Conservation (phyloP, 2,329 filamentous ascomycete species). For the Neurospora sp. region DNA sequence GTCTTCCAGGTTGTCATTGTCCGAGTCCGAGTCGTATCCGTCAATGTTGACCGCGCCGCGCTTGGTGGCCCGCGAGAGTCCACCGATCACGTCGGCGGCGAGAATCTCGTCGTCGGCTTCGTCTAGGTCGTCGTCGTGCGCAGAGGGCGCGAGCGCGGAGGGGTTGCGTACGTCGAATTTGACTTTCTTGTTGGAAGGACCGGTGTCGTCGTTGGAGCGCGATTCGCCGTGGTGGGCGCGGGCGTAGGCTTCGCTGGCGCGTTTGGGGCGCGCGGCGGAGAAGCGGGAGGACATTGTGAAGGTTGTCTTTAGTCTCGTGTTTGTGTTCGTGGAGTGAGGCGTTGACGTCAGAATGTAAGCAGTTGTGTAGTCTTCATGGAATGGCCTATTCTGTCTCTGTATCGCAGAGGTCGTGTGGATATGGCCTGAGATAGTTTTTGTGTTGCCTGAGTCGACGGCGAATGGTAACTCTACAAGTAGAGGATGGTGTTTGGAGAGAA, state of each 20-base stretch:
- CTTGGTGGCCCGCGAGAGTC: constrained; percentile 64
- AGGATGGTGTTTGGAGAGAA: background rate
- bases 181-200: constrained; percentile 57
- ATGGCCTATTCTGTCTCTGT: background rate
- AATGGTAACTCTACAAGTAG: background rate
- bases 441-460: background rate
- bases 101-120: constrained; percentile 53
- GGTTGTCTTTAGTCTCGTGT: background rate
- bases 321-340: constrained; percentile 21
- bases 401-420: background rate
- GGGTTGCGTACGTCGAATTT: constrained; percentile 94
- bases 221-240: constrained; percentile 60
- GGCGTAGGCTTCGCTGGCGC: constrained; percentile 71
- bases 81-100: constrained; percentile 88
- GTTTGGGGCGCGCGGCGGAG: constrained; percentile 68
- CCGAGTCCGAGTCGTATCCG: constrained; percentile 91
- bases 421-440: background rate
- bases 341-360: background rate
- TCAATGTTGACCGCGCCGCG: constrained; percentile 93
- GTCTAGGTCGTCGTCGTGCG: constrained; percentile 56
- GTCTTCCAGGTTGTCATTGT: constrained; percentile 78
- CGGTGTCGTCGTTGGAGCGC: constrained; percentile 18
- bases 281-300: constrained; percentile 33
- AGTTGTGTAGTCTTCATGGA: background rate
- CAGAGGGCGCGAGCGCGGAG: constrained; percentile 79